Percentiles rank a stretch among this genome's conserved stretches.
Evolutionary conservation across 225 moss, liverwort and hornwort genomes (phyloP).

Genomic region (Bryoerythrophyllum caledonicum): DNA sequence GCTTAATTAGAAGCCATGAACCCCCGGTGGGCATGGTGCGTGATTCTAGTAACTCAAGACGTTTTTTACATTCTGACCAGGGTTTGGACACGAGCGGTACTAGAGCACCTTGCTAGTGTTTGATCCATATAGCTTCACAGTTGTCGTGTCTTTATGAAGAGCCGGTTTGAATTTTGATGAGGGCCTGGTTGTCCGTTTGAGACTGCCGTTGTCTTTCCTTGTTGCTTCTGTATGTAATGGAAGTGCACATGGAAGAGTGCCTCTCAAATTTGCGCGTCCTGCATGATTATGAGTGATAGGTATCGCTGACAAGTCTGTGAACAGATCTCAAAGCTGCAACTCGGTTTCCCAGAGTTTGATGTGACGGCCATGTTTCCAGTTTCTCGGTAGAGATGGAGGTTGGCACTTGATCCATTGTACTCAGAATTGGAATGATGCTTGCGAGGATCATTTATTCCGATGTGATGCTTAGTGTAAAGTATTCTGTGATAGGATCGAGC

Average conservation of each 20-base stretch:
- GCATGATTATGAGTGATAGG: not conserved
- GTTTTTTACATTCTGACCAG: not conserved
- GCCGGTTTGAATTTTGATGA: not conserved
- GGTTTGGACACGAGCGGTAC: not conserved
- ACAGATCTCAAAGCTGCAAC: too few species aligned
- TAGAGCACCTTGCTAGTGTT: not conserved
- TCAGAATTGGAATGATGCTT: too few species aligned
- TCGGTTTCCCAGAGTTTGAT: too few species aligned
- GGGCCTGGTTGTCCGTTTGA: not conserved
- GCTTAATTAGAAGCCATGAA: not conserved
- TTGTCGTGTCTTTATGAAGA: not conserved
- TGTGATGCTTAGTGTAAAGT: too few species aligned
- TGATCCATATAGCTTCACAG: not conserved
- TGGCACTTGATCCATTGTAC: too few species aligned
- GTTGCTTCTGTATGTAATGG: too few species aligned
- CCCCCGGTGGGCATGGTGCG: not conserved
- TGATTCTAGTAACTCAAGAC: not conserved
- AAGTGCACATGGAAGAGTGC: not conserved
- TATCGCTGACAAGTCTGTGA: too few species aligned
- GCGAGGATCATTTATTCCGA: too few species aligned
- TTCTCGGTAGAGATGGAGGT: too few species aligned
- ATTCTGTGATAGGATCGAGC: too few species aligned
- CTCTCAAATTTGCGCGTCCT: not conserved
- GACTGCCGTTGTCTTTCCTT: not conserved
- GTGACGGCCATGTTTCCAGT: too few species aligned